Conservation (phyloP, 805 yeast species). For the Pichia nanzhaoensis region DNA sequence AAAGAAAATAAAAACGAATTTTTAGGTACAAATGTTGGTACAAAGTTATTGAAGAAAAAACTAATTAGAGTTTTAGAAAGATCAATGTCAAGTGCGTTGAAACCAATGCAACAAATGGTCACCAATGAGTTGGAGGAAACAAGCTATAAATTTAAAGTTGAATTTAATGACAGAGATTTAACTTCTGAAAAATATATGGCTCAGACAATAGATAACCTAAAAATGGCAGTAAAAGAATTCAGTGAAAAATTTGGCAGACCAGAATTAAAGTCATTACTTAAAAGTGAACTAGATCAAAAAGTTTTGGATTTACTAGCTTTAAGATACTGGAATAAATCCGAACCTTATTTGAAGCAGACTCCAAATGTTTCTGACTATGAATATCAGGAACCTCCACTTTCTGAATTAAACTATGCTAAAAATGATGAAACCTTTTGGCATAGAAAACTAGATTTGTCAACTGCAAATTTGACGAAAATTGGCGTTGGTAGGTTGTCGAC, state of each 20-base stretch:
- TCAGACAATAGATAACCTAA: constrained; percentile 81
- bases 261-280: constrained; percentile 71
- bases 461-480: constrained; percentile 78
- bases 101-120: constrained; percentile 80
- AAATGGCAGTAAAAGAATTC: constrained; percentile 80
- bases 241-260: constrained; percentile 75
- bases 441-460: constrained; percentile 73
- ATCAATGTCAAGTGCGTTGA: constrained; percentile 83
- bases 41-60: constrained; percentile 66
- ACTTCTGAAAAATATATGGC: constrained; percentile 95
- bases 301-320: constrained; percentile 83
- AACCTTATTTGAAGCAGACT: constrained; percentile 18
- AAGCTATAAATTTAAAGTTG: constrained; percentile 87
- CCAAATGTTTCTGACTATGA: constrained; percentile 14
- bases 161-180: constrained; percentile 87
- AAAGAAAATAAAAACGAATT: constrained; percentile 55
- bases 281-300: constrained; percentile 82
- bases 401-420: constrained; percentile 48
- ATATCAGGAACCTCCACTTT: constrained; percentile 42
- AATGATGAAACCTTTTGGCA: constrained; percentile 82
- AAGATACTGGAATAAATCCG: constrained; percentile 82
- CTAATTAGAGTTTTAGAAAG: constrained; percentile 81
- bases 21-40: constrained; percentile 64
- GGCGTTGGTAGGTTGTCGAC: constrained; percentile 94
- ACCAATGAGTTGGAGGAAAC: constrained; percentile 92